These are phyloP conservation scores for Populus ilicifolia DNA, from an alignment of 345 rosid species.

Conservation along the genomic window DNA sequence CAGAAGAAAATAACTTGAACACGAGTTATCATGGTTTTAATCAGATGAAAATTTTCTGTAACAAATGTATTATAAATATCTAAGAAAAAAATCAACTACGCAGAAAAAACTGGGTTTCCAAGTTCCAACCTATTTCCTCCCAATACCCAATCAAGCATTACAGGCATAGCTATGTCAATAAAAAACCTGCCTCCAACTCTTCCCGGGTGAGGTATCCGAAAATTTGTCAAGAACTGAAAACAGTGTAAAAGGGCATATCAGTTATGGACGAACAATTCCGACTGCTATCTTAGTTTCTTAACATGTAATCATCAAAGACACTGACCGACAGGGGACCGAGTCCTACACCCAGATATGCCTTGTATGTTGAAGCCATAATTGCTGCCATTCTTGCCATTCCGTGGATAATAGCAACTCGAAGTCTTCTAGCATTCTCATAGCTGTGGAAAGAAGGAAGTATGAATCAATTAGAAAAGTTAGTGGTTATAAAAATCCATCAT, in stretches of 20 bases:
- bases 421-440: conserved; percentile 68
- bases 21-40: not conserved
- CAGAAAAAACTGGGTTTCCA: not conserved
- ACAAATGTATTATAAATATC: not conserved
- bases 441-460: conserved; percentile 29
- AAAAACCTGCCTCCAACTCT: conserved; percentile 84
- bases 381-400: conserved; percentile 95
- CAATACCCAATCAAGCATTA: conserved; percentile 85
- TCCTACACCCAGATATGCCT: conserved; percentile 92
- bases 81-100: not conserved
- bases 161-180: conserved; percentile 69
- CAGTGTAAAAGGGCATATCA: conserved; percentile 7
- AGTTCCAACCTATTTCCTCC: conserved; percentile 82
- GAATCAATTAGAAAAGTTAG: not conserved
- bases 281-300: not conserved
- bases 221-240: conserved; percentile 74
- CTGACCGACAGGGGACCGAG: conserved; percentile 89
- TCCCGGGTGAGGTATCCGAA: conserved; percentile 86
- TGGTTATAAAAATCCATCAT: not conserved
- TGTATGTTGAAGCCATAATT: conserved; percentile 91
- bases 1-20: not conserved
- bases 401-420: conserved; percentile 81
- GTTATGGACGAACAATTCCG: not conserved
- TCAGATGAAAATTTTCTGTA: not conserved
- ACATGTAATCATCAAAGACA: not conserved